Conservation (phyloP, 2,329 filamentous ascomycete genomes). For the Apiospora koreana region DNA sequence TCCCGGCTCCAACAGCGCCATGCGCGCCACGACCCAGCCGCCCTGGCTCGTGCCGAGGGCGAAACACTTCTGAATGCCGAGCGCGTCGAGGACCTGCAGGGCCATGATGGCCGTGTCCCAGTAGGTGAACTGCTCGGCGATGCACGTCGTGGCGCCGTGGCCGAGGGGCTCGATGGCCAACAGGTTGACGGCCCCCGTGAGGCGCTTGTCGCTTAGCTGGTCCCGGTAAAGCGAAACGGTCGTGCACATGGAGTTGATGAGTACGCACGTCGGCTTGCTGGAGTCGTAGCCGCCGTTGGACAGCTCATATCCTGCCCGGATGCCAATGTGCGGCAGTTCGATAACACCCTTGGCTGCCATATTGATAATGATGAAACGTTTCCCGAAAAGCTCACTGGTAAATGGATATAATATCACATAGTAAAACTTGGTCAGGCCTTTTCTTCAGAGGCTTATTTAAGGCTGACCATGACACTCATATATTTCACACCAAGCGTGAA, state of each 20-base stretch:
- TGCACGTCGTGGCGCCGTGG: constrained; percentile 47
- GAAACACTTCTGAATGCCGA: constrained; percentile 49
- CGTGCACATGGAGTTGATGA: constrained; percentile 55
- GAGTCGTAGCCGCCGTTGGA: constrained; percentile 45
- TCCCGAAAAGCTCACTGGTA: background rate
- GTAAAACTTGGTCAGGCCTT: too few species aligned
- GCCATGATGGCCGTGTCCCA: constrained; percentile 57
- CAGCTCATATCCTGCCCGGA: constrained; percentile 46
- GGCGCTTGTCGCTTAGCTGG: constrained; percentile 42
- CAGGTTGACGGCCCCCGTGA: constrained; percentile 47
- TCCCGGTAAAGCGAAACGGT: constrained; percentile 46
- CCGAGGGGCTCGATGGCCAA: constrained; percentile 55
- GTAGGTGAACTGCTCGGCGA: constrained; percentile 53
- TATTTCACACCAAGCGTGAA: background rate
- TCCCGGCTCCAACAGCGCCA: constrained; percentile 52
- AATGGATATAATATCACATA: background rate
- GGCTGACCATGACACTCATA: background rate
- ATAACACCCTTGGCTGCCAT: constrained; percentile 43
- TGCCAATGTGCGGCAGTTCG: constrained; percentile 48
- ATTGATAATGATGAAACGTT: background rate
- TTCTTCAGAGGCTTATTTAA: background rate
- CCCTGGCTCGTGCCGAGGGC: constrained; percentile 54
- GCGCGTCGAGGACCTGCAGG: constrained; percentile 55
- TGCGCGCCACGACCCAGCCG: constrained; percentile 51
- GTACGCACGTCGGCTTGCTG: constrained; percentile 50